phyloP scores from a whole-genome alignment of 768 basidiomycete genomes.

The Arthromyces matolae region DNA sequence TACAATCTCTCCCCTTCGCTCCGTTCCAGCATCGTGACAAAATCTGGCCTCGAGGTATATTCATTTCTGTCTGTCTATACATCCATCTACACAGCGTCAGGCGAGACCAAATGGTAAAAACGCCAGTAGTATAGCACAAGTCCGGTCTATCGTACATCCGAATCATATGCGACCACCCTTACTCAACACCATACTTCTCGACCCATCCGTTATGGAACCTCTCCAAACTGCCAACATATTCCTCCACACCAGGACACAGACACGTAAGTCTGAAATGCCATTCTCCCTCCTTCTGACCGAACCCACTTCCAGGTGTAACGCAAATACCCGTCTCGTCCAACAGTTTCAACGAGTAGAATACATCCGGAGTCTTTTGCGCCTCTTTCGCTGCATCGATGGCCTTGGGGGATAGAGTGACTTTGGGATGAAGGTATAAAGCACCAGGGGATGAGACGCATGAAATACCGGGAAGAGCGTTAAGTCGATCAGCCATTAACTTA shows the following conservation, averaged over 20 bases:
- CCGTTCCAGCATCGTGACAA: too few relatives aligned
- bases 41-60: too few relatives aligned
- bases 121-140: too few relatives aligned
- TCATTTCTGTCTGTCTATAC: too few relatives aligned
- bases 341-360: slow-evolving; percentile 80
- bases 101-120: too few relatives aligned
- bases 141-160: too few relatives aligned
- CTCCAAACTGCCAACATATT: slow-evolving; percentile 85
- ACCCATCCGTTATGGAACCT: slow-evolving; percentile 34
- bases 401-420: slow-evolving; percentile 66
- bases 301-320: slow-evolving; percentile 90
- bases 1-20: too few relatives aligned
- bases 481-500: slow-evolving; percentile 67
- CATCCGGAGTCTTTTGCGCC: slow-evolving; percentile 79
- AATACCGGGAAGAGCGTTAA: slow-evolving; percentile 83
- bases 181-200: slow-evolving; percentile 18
- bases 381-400: slow-evolving; percentile 71
- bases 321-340: slow-evolving; percentile 92
- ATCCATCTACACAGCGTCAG: too few relatives aligned
- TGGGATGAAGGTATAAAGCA: slow-evolving; percentile 91
- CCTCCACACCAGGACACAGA: slow-evolving; percentile 90
- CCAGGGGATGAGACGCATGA: slow-evolving; percentile 88
- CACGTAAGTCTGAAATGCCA: slow-evolving; percentile 93
- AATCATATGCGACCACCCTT: background rate
- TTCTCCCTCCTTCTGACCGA: slow-evolving; percentile 89